A percentile compares a stretch with the other conserved stretches of the same genome.
phyloP scores from a whole-genome alignment of 805 yeast species.

The Sugiyamaella americana region DNA sequence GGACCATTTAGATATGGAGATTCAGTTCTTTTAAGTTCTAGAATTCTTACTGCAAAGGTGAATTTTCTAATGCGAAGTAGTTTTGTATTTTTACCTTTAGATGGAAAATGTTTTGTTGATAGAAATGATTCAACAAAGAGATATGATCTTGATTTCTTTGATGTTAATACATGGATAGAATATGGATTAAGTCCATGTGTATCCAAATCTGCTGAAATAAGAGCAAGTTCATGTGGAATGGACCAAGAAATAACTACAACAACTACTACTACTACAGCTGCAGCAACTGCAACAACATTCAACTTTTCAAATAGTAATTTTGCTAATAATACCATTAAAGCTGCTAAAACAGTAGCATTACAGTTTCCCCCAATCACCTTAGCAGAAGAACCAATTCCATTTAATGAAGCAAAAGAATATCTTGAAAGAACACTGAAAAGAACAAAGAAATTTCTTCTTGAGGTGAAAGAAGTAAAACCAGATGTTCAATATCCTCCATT shows the following conservation, averaged over 20 bases:
- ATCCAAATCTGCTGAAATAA: slow-evolving; percentile 20
- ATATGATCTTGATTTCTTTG: slow-evolving; percentile 60
- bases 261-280: slow-evolving; percentile 1
- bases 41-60: slow-evolving; percentile 69
- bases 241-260: slow-evolving; percentile 1
- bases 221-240: neutral
- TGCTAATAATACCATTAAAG: neutral
- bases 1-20: slow-evolving; percentile 86
- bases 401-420: slow-evolving; percentile 57
- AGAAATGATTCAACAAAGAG: slow-evolving; percentile 27
- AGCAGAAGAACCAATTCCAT: slow-evolving; percentile 13
- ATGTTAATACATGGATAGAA: slow-evolving; percentile 74
- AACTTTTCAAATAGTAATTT: neutral
- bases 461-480: slow-evolving; percentile 46
- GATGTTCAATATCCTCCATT: slow-evolving; percentile 65
- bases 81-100: slow-evolving; percentile 67
- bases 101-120: slow-evolving; percentile 70
- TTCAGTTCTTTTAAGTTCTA: slow-evolving; percentile 65
- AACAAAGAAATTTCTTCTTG: slow-evolving; percentile 52
- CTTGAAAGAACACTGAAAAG: slow-evolving; percentile 53
- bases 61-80: slow-evolving; percentile 87
- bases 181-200: slow-evolving; percentile 74
- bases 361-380: neutral
- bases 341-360: neutral
- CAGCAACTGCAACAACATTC: slow-evolving; percentile 6